Percentiles rank a stretch among this genome's conserved stretches.
Conservation (phyloP, 129 eudicot genomes). For the Artemisia annua region DNA sequence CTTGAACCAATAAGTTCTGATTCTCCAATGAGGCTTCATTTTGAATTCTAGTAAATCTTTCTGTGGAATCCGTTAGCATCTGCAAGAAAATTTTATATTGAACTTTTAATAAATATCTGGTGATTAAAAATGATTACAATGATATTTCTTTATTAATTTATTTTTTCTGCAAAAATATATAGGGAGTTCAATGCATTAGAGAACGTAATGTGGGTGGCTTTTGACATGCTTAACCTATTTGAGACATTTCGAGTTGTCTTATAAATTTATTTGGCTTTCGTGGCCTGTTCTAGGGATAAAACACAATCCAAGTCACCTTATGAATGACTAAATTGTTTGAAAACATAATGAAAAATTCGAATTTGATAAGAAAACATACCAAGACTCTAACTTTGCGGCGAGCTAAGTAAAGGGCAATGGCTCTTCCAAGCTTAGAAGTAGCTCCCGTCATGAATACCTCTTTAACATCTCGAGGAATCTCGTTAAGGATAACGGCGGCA, state of each 20-base stretch:
- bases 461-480: constrained; percentile 54
- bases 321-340: neutral
- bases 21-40: constrained; percentile 60
- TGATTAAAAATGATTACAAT: neutral
- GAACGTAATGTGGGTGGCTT: neutral
- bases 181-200: neutral
- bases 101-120: neutral
- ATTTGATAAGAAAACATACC: constrained; percentile 37
- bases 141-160: neutral
- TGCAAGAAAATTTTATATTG: constrained; percentile 13
- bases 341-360: neutral
- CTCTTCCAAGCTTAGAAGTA: constrained; percentile 95
- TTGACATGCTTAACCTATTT: neutral
- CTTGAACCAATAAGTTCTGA: constrained; percentile 63
- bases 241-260: no score
- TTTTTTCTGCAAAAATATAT: neutral
- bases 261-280: no score
- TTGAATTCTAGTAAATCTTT: constrained; percentile 62
- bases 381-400: constrained; percentile 64
- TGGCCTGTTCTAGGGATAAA: no score
- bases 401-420: constrained; percentile 81
- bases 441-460: constrained; percentile 87
- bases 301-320: neutral
- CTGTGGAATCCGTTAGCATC: constrained; percentile 78
- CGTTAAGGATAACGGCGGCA: constrained; percentile 75